These are phyloP conservation scores for Pythium oligandrum DNA, from an alignment of 352 stramenopile genomes.

Conservation along the genomic window DNA sequence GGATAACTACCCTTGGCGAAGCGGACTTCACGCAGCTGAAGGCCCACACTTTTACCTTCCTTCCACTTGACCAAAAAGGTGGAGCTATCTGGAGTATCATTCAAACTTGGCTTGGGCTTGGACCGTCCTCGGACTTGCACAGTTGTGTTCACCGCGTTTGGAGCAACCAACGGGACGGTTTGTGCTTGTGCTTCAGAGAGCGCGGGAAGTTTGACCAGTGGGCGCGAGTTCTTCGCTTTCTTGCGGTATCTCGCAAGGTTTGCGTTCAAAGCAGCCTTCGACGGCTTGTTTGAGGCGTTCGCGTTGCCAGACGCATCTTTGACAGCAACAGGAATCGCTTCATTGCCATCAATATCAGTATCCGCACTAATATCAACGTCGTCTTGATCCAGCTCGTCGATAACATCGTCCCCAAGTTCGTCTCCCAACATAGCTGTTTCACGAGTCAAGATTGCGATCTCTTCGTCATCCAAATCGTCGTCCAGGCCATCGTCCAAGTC, in stretches of 20 bases:
- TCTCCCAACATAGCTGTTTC: too few species aligned
- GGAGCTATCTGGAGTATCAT: conserved; percentile 75
- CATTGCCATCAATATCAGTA: conserved; percentile 42
- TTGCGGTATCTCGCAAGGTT: conserved; percentile 77
- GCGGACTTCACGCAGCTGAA: conserved; percentile 80
- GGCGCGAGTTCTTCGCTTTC: conserved; percentile 61
- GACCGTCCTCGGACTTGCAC: conserved; percentile 75
- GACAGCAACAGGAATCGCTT: conserved; percentile 45
- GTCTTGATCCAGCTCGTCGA: conserved; percentile 17
- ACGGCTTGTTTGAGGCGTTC: conserved; percentile 12
- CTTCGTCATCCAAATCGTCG: conserved; percentile 8
- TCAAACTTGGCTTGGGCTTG: conserved; percentile 72
- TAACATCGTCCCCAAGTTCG: too few species aligned
- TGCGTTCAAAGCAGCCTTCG: conserved; percentile 27
- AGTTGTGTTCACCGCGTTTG: conserved; percentile 79
- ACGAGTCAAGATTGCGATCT: too few species aligned
- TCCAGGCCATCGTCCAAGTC: conserved; percentile 5
- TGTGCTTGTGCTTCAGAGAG: conserved; percentile 54
- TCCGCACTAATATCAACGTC: conserved; percentile 19
- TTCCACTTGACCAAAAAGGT: conserved; percentile 89
- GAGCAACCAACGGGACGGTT: conserved; percentile 74
- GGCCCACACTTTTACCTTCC: conserved; percentile 77
- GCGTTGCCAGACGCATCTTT: conserved; percentile 12
- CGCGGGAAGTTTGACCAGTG: conserved; percentile 55
- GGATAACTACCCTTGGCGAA: conserved; percentile 76